Evolutionary conservation across 345 rosid species (phyloP).

Genomic region (Syzygium aromaticum): DNA sequence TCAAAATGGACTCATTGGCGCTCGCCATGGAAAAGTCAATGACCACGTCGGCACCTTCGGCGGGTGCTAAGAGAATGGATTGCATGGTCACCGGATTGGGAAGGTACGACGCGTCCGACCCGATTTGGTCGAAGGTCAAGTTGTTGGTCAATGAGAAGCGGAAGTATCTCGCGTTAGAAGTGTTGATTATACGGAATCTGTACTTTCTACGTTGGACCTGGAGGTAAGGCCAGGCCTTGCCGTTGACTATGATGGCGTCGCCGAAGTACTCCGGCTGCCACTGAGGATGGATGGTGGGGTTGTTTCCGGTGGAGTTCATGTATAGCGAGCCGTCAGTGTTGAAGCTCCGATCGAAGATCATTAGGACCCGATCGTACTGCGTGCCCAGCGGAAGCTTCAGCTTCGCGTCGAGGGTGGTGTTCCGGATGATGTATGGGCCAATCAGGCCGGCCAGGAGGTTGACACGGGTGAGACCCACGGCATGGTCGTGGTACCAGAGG

Average conservation of each 20-base stretch:
- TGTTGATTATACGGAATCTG: conserved; percentile 58
- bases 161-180: conserved; percentile 72
- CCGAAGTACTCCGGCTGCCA: conserved; percentile 93
- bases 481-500: conserved; percentile 88
- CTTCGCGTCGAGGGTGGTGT: conserved; percentile 30
- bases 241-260: conserved; percentile 59
- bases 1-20: conserved; percentile 20
- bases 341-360: conserved; percentile 63
- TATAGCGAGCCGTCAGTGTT: conserved; percentile 46
- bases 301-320: conserved; percentile 70
- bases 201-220: conserved; percentile 66
- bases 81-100: conserved; percentile 23
- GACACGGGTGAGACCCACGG: conserved; percentile 68
- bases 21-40: conserved; percentile 55
- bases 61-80: conserved; percentile 42
- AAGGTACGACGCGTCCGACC: conserved; percentile 53
- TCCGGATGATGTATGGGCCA: conserved; percentile 61
- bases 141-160: conserved; percentile 57
- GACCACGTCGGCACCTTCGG: conserved; percentile 58
- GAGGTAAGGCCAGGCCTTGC: conserved; percentile 75
- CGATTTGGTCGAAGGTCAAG: conserved; percentile 41
- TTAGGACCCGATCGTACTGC: conserved; percentile 48
- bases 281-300: conserved; percentile 72
- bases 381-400: conserved; percentile 45
- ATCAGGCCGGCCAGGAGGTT: conserved; percentile 66